Percentiles rank a stretch among this genome's conserved stretches.
Evolutionary conservation across 2,329 filamentous ascomycete species (phyloP).

Genomic region (Aspergillus quadricinctus): DNA sequence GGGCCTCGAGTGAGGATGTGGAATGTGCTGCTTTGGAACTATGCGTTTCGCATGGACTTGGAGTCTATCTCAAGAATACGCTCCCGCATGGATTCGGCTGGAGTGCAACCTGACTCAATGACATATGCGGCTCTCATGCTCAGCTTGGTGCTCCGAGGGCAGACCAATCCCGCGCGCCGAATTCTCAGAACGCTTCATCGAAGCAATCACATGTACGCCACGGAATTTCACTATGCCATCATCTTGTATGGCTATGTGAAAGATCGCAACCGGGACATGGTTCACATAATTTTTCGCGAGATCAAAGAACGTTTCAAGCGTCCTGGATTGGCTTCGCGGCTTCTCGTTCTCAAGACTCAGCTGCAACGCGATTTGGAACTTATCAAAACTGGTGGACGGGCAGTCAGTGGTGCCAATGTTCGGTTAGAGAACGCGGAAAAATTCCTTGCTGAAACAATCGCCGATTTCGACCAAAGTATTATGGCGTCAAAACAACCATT

Average conservation of each 20-base stretch:
- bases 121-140: conserved; percentile 62
- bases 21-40: conserved; percentile 70
- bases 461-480: conserved; percentile 37
- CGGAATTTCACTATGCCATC: conserved; percentile 44
- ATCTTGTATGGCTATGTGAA: conserved; percentile 49
- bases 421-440: conserved; percentile 33
- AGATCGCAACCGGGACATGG: conserved; percentile 45
- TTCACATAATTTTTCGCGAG: conserved; percentile 48
- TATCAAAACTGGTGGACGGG: conserved; percentile 10
- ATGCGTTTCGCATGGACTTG: conserved; percentile 61
- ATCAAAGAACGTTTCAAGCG: conserved; percentile 33
- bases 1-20: conserved; percentile 62
- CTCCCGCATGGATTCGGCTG: conserved; percentile 50
- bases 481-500: conserved; percentile 42
- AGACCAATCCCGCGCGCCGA: conserved; percentile 53
- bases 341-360: conserved; percentile 34
- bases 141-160: conserved; percentile 48
- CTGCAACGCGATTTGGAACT: conserved; percentile 31
- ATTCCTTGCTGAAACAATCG: conserved; percentile 35
- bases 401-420: conserved; percentile 10
- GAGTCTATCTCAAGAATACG: conserved; percentile 52
- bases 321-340: conserved; percentile 28
- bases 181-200: conserved; percentile 43
- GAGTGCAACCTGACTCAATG: conserved; percentile 50
- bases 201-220: conserved; percentile 34